Evolutionary conservation across 1,284 basidiomycete species (phyloP).

Genomic region (Malassezia dermatis): DNA sequence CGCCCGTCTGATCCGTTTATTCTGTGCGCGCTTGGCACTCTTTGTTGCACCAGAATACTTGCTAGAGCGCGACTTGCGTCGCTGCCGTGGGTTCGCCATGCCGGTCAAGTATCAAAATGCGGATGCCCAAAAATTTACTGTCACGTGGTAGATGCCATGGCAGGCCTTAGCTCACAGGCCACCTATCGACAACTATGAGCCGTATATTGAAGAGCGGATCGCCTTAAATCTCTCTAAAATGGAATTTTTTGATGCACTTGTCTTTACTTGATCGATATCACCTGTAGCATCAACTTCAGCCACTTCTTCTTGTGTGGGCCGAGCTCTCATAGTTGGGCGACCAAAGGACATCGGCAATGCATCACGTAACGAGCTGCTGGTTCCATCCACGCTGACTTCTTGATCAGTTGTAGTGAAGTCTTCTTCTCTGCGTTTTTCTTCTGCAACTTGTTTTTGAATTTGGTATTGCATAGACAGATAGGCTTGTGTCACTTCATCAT

Average conservation of each 20-base stretch:
- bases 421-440: constrained; percentile 8
- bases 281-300: not conserved
- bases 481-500: constrained; percentile 1
- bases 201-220: constrained; percentile 5
- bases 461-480: constrained; percentile 14
- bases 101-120: not conserved
- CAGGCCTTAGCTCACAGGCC: not conserved
- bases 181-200: not conserved
- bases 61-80: constrained; percentile 65
- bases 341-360: constrained; percentile 13
- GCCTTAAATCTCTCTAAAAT: not conserved
- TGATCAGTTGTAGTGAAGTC: not conserved
- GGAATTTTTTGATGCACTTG: not conserved
- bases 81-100: constrained; percentile 88
- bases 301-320: not conserved
- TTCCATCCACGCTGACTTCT: not conserved
- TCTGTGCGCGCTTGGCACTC: constrained; percentile 61
- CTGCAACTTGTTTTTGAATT: constrained; percentile 1
- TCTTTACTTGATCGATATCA: not conserved
- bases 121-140: not conserved
- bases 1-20: constrained; percentile 54
- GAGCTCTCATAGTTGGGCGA: not conserved
- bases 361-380: constrained; percentile 2
- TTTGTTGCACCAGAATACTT: constrained; percentile 52
- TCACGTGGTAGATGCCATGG: not conserved